Conservation (phyloP, 805 yeast genomes). For the Candida argentea region DNA sequence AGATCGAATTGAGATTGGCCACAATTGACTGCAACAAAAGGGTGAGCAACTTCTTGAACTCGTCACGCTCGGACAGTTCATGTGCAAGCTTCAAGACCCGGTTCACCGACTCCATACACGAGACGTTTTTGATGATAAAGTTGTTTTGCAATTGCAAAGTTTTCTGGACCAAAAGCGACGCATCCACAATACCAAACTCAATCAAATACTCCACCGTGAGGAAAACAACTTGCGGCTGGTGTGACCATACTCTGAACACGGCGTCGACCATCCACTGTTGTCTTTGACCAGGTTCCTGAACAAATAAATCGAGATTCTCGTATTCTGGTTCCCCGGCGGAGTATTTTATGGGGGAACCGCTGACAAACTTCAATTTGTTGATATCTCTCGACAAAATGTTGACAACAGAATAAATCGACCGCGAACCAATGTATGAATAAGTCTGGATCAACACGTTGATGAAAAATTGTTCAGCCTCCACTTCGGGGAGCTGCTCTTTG, state of each 20-base stretch:
- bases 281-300: constrained; percentile 15
- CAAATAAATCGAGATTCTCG: constrained; percentile 15
- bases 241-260: constrained; percentile 32
- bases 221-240: constrained; percentile 36
- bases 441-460: constrained; percentile 59
- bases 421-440: constrained; percentile 72
- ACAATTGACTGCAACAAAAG: constrained; percentile 17
- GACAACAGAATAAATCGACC: constrained; percentile 58
- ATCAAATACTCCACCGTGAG: constrained; percentile 32
- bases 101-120: constrained; percentile 34
- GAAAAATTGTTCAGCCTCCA: constrained; percentile 26
- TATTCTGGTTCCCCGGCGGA: constrained; percentile 25
- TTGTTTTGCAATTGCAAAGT: constrained; percentile 18
- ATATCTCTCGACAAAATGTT: constrained; percentile 30
- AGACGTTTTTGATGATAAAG: constrained; percentile 28
- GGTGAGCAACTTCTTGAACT: constrained; percentile 11
- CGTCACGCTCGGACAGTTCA: constrained; percentile 3
- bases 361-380: constrained; percentile 26
- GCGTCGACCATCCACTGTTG: constrained; percentile 30
- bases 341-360: constrained; percentile 22
- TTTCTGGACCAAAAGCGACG: constrained; percentile 17
- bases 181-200: constrained; percentile 25
- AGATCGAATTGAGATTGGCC: constrained; percentile 19
- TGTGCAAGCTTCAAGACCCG: constrained; percentile 19
- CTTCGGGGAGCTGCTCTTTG: constrained; percentile 7